Conservation (phyloP, 768 basidiomycete genomes). For the Trametes cubensis region DNA sequence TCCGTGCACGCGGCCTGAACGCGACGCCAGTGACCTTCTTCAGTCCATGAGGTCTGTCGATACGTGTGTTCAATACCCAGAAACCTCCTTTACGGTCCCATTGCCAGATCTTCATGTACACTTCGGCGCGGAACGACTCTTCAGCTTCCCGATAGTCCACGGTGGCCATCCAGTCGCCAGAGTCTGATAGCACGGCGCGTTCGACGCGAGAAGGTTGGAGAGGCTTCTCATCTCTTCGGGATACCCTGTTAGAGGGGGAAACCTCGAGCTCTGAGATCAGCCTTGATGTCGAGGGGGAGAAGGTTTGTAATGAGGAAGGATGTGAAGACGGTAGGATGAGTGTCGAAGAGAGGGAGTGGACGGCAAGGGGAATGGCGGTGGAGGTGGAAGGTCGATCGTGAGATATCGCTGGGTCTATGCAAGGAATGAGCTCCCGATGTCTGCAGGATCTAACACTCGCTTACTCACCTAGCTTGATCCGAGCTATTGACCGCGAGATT, state of each 20-base stretch:
- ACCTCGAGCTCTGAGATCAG: conserved; percentile 89
- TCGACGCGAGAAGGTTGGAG: conserved; percentile 80
- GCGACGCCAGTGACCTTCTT: conserved; percentile 60
- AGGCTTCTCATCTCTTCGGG: conserved; percentile 74
- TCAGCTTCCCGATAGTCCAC: conserved; percentile 75
- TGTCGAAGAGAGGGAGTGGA: conserved; percentile 73
- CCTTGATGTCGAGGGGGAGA: conserved; percentile 70
- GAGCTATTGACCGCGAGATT: conserved; percentile 70
- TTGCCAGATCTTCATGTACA: conserved; percentile 88
- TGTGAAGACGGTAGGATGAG: conserved; percentile 92
- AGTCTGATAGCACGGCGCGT: conserved; percentile 60
- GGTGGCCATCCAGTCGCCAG: conserved; percentile 92
- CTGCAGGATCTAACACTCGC: conserved; percentile 8
- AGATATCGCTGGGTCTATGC: conserved; percentile 40
- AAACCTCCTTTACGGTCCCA: conserved; percentile 68
- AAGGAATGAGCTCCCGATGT: conserved; percentile 12
- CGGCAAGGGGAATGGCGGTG: conserved; percentile 64
- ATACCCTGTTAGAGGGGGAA: conserved; percentile 89
- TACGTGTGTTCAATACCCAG: conserved; percentile 84
- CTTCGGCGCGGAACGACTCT: conserved; percentile 63
- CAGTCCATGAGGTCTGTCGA: conserved; percentile 84
- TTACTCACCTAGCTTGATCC: conserved; percentile 72
- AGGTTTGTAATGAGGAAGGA: conserved; percentile 92
- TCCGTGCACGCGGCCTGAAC: conserved; percentile 59
- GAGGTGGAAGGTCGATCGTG: conserved; percentile 43